Evolutionary conservation across 1,139 yeast species (phyloP).

Genomic region (Hemisphaericaspora xylanilytica): DNA sequence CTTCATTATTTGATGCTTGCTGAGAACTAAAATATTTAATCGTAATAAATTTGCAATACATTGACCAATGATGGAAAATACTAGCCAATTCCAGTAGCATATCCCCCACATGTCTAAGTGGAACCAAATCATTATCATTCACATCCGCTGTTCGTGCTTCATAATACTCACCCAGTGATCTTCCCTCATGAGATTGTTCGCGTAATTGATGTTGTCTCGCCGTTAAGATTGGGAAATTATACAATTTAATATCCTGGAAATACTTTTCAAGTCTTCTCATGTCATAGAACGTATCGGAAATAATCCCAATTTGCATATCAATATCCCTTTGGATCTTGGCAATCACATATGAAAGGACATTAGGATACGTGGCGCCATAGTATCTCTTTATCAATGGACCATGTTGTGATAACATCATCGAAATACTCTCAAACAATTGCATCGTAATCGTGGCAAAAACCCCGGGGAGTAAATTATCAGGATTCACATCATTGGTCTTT

Average conservation of each 20-base stretch:
- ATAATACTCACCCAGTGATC: constrained; percentile 9
- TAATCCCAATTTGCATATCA: constrained; percentile 85
- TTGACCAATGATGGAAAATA: constrained; percentile 82
- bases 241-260: constrained; percentile 55
- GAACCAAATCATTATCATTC: constrained; percentile 32
- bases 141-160: constrained; percentile 12
- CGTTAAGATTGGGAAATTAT: constrained; percentile 52
- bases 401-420: constrained; percentile 83
- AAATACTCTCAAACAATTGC: constrained; percentile 79
- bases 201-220: constrained; percentile 21
- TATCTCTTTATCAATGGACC: constrained; percentile 70
- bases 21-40: constrained; percentile 49
- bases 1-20: constrained; percentile 11
- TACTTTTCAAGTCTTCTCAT: constrained; percentile 57
- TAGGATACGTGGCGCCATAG: constrained; percentile 54
- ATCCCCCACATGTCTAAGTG: constrained; percentile 50
- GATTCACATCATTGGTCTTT: constrained; percentile 34
- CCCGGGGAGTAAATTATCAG: constrained; percentile 35
- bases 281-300: constrained; percentile 84
- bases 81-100: constrained; percentile 67
- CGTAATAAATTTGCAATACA: constrained; percentile 75
- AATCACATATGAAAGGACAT: constrained; percentile 66
- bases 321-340: constrained; percentile 79
- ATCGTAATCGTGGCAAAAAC: constrained; percentile 69
- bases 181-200: constrained; percentile 12